Percentiles rank a stretch among this genome's conserved stretches.
These are phyloP conservation scores for Suillus luteus DNA, from an alignment of 768 basidiomycete species.

Conservation along the genomic window DNA sequence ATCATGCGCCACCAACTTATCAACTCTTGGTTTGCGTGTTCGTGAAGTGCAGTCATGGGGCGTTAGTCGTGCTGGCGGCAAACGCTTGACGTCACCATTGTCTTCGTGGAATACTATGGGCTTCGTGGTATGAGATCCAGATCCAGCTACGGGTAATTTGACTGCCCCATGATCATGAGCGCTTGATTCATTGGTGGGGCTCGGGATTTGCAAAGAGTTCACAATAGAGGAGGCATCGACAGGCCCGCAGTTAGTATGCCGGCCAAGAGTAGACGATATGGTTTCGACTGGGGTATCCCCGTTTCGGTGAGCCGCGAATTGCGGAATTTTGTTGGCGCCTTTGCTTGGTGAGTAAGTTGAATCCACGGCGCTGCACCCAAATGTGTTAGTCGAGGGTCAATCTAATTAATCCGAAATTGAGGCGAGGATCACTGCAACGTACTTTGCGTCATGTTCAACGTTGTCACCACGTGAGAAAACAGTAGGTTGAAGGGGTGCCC, in stretches of 20 bases:
- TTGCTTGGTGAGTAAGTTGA: background rate
- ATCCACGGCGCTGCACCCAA: background rate
- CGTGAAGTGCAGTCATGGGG: background rate
- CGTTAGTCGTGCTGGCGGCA: background rate
- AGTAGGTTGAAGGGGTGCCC: background rate
- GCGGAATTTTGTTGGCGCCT: background rate
- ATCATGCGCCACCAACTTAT: background rate
- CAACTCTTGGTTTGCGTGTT: background rate
- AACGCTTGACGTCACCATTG: background rate
- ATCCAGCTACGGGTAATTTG: background rate
- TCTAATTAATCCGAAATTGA: background rate
- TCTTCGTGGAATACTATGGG: background rate
- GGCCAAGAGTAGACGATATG: background rate
- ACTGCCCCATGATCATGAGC: no score
- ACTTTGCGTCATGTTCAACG: constrained; percentile 14
- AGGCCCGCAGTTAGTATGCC: background rate
- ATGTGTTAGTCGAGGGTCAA: background rate
- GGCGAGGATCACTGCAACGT: constrained; percentile 13
- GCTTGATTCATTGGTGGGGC: background rate
- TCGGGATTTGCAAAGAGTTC: background rate
- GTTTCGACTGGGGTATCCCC: background rate
- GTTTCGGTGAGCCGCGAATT: background rate
- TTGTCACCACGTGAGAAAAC: constrained; percentile 9
- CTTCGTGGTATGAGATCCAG: constrained; percentile 3
- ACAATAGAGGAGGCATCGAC: background rate